phyloP scores from a whole-genome alignment of 257 asterid species.

The Nicotiana tabacum region DNA sequence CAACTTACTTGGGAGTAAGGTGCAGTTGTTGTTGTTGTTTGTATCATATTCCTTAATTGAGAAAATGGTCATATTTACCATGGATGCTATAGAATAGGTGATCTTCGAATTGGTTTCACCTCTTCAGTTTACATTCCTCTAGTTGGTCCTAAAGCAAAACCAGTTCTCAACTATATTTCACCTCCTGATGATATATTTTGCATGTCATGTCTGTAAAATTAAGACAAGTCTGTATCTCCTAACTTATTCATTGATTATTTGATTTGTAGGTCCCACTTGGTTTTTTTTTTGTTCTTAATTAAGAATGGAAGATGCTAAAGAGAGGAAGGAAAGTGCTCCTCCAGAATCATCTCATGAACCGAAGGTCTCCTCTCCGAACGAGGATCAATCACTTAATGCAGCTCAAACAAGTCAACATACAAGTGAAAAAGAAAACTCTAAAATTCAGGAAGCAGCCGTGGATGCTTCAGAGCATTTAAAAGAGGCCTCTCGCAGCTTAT shows the following conservation, averaged over 20 bases:
- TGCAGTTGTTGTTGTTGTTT: too few species aligned
- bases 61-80: neutral
- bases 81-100: neutral
- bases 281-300: conserved; percentile 20
- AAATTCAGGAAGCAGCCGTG: neutral
- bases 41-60: neutral
- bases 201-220: neutral
- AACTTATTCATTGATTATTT: neutral
- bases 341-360: conserved; percentile 37
- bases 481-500: neutral
- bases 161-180: neutral
- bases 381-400: conserved; percentile 33
- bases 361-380: conserved; percentile 23
- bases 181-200: neutral
- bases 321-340: conserved; percentile 28
- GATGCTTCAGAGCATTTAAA: conserved; percentile 20
- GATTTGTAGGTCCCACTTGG: conserved; percentile 23
- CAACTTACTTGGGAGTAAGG: too few species aligned
- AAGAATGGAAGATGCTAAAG: conserved; percentile 59
- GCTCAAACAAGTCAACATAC: conserved; percentile 22
- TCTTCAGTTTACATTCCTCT: neutral
- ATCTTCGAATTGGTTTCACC: neutral
- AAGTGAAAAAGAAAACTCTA: conserved; percentile 21
- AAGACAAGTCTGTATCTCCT: neutral
- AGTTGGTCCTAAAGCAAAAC: neutral